Percentiles rank a stretch among this genome's conserved stretches.
phyloP scores from a whole-genome alignment of 1,284 basidiomycete species.

The Apiotrichum gamsii region DNA sequence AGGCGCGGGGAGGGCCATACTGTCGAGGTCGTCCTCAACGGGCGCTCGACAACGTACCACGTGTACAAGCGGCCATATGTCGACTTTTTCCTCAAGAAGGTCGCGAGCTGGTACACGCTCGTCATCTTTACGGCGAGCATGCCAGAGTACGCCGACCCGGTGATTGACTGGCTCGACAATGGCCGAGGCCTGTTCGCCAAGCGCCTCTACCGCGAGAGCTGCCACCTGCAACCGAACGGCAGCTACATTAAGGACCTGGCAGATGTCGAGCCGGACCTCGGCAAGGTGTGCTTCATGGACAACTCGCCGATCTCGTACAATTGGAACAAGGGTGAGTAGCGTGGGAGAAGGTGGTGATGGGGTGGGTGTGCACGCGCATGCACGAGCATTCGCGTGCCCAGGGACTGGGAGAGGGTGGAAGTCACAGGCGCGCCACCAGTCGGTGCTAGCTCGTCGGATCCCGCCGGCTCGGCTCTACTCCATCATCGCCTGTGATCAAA shows the following conservation, averaged over 20 bases:
- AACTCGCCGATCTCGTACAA: conserved; percentile 92
- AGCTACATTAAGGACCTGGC: conserved; percentile 91
- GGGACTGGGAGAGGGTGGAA: too few species aligned
- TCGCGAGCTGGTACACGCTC: conserved; percentile 96
- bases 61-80: conserved; percentile 98
- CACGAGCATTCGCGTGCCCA: too few species aligned
- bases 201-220: conserved; percentile 89
- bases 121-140: conserved; percentile 98
- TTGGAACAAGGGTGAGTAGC: conserved; percentile 74
- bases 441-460: too few species aligned
- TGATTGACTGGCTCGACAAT: conserved; percentile 98
- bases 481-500: neutral
- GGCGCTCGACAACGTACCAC: conserved; percentile 86
- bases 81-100: conserved; percentile 92
- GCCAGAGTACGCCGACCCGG: conserved; percentile 98
- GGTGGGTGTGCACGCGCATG: too few species aligned
- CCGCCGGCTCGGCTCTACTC: too few species aligned
- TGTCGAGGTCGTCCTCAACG: conserved; percentile 91
- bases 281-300: conserved; percentile 87
- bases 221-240: conserved; percentile 83
- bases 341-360: too few species aligned
- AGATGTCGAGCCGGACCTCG: conserved; percentile 79
- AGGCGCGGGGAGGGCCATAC: conserved; percentile 73
- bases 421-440: too few species aligned
- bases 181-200: conserved; percentile 82